A percentile compares a stretch with the other conserved stretches of the same genome.
Evolutionary conservation across 116 monocot genomes (phyloP).

Genomic region (Iris pallida): DNA sequence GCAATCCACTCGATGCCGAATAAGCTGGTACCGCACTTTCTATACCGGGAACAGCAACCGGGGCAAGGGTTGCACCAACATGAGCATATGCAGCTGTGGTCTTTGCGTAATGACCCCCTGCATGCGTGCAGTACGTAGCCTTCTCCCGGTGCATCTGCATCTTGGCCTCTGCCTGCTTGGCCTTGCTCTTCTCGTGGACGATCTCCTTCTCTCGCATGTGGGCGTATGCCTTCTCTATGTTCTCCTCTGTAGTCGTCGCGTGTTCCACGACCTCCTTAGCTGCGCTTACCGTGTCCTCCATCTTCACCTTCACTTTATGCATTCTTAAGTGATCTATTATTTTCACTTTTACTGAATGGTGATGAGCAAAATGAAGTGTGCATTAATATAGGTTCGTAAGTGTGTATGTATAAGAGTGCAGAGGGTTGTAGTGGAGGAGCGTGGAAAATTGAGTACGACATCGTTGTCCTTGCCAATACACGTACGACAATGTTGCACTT

Average conservation of each 20-base stretch:
- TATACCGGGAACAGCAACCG: not conserved
- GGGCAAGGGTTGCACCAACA: not conserved
- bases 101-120: not conserved
- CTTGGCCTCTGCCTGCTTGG: constrained; percentile 25
- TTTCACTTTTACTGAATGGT: not conserved
- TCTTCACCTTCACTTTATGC: constrained; percentile 34
- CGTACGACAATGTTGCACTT: too few species aligned
- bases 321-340: constrained; percentile 4
- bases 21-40: too few species aligned
- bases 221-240: constrained; percentile 19
- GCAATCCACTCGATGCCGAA: too few species aligned
- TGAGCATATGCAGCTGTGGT: not conserved
- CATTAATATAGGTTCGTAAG: too few species aligned
- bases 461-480: too few species aligned
- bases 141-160: constrained; percentile 32
- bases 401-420: too few species aligned
- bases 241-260: constrained; percentile 23
- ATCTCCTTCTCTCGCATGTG: constrained; percentile 21
- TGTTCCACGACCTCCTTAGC: constrained; percentile 31
- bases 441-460: too few species aligned
- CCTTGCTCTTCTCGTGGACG: constrained; percentile 22
- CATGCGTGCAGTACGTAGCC: constrained; percentile 20
- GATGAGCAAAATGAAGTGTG: too few species aligned
- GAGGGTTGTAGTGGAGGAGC: too few species aligned
- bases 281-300: constrained; percentile 32